Base-by-base conservation (phyloP, 495 filamentous ascomycete genomes). In the Extremus antarcticus region DNA sequence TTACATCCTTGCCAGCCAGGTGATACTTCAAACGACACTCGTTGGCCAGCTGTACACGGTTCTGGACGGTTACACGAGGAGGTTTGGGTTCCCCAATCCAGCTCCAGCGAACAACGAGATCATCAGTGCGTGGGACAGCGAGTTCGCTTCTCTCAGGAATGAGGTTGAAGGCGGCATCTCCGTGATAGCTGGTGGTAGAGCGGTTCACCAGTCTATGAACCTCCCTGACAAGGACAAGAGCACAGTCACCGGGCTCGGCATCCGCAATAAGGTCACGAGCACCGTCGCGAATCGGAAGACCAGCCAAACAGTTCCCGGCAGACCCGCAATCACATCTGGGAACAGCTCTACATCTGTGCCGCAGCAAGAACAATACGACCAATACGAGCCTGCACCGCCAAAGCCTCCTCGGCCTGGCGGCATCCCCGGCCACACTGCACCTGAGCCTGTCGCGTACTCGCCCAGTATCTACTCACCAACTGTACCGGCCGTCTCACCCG, bases 21-120 rank as follows among this genome's bases (percentile, higher is more conserved):
- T 95, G 23, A 74, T 85, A 63, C 81, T 88, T 38, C 91, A 97
- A 62, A 92, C 91, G 66, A 79, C 81, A 40, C 74, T 97, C 23
- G 76, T 95, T 2, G 90, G 81, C 0, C 74, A 92, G 53, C 85
- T 87, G 59, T 97, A 97, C 70, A 95, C 90, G 11, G 74, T 82
- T 0, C 72, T 95, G 2, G 82, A 89, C 65, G 80, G 80, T 55
- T 96, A 86, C 68, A 88, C 86, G 57, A 72, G 84, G 51, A 78
- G 85, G 22, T 73, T 81, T 53, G 73, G 77, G 10, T 87, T 91
- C 63, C 83, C 83, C 1, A 85, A 83, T 9, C 85, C 87, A 15
- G 78, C 88, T 0, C 85, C 86, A 0, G 68, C 84, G 1, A 84
- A 87, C 74, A 80, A 83, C 20, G 78, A 85, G 32, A 78, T 94